phyloP scores from a whole-genome alignment of 2,329 filamentous ascomycete species.

The Fusarium cyanostomum region DNA sequence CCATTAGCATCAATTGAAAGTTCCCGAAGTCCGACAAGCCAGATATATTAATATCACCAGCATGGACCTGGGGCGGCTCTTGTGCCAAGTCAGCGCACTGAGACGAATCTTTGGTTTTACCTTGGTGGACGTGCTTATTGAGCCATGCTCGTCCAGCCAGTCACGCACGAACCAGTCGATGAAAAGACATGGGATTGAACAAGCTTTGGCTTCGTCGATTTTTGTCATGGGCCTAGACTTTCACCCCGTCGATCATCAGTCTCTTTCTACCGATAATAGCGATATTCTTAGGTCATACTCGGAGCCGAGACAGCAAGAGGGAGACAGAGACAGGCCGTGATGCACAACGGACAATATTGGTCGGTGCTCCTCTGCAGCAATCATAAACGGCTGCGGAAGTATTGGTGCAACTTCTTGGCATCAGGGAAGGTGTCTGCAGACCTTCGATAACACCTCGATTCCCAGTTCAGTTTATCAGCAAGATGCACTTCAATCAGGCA shows the following conservation, averaged over 20 bases:
- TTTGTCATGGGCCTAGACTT: slow-evolving; percentile 3
- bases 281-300: slow-evolving; percentile 1
- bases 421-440: no score
- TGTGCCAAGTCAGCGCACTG: background rate
- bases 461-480: background rate
- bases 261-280: background rate
- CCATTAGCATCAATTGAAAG: no score
- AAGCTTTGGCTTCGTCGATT: slow-evolving; percentile 28
- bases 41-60: no score
- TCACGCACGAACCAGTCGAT: slow-evolving; percentile 17
- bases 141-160: slow-evolving; percentile 7
- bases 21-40: background rate
- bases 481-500: background rate
- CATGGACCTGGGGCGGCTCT: slow-evolving; percentile 5
- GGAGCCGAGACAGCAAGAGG: slow-evolving; percentile 9
- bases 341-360: slow-evolving; percentile 12
- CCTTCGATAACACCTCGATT: background rate
- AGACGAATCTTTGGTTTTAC: slow-evolving; percentile 2
- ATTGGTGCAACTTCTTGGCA: slow-evolving; percentile 34
- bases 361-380: slow-evolving; percentile 11
- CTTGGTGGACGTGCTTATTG: slow-evolving; percentile 2
- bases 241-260: slow-evolving; percentile 20
- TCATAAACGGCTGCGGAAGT: slow-evolving; percentile 20
- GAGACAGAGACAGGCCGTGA: slow-evolving; percentile 3
- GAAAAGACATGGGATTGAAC: slow-evolving; percentile 14